These are phyloP conservation scores for Xylariaceae sp. DNA, from an alignment of 2,329 filamentous ascomycete species.

Conservation along the genomic window DNA sequence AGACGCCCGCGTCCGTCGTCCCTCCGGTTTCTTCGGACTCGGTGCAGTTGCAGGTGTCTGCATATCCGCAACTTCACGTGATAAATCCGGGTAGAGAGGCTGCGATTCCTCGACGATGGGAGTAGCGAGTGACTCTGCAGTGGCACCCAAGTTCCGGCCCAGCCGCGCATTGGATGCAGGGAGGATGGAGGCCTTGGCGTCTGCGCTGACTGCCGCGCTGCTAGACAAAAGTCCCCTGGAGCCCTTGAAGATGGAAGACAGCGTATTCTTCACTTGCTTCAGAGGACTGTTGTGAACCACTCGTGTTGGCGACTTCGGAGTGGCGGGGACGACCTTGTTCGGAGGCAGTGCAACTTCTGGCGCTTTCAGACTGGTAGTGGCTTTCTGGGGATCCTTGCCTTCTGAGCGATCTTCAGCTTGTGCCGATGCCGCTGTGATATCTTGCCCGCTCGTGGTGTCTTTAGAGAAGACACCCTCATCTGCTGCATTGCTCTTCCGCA, in stretches of 20 bases:
- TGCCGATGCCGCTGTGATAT: slow-evolving; percentile 37
- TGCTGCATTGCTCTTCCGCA: slow-evolving; percentile 56
- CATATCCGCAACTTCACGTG: slow-evolving; percentile 34
- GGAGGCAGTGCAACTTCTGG: slow-evolving; percentile 43
- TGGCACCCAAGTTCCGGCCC: slow-evolving; percentile 40
- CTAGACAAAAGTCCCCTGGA: slow-evolving; percentile 83
- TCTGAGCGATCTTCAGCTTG: slow-evolving; percentile 26
- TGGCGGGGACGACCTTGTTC: slow-evolving; percentile 41
- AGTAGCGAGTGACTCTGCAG: slow-evolving; percentile 44
- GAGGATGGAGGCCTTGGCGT: slow-evolving; percentile 53
- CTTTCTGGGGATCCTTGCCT: slow-evolving; percentile 49
- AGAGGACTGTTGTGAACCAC: slow-evolving; percentile 67
- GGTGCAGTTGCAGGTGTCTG: slow-evolving; percentile 31
- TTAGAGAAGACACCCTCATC: slow-evolving; percentile 51
- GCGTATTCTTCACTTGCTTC: slow-evolving; percentile 86
- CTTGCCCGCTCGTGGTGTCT: slow-evolving; percentile 43
- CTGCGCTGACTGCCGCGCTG: slow-evolving; percentile 59
- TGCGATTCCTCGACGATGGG: slow-evolving; percentile 32
- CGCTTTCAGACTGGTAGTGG: slow-evolving; percentile 55
- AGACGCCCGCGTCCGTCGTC: slow-evolving; percentile 52
- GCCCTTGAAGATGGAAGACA: slow-evolving; percentile 84
- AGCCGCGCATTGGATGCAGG: slow-evolving; percentile 49
- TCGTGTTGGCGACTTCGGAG: slow-evolving; percentile 53
- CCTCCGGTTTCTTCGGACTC: slow-evolving; percentile 42
- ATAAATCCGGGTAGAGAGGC: slow-evolving; percentile 43